These are phyloP conservation scores for Leishmania guyanensis DNA, from an alignment of 208 protist genomes.

Conservation along the genomic window DNA sequence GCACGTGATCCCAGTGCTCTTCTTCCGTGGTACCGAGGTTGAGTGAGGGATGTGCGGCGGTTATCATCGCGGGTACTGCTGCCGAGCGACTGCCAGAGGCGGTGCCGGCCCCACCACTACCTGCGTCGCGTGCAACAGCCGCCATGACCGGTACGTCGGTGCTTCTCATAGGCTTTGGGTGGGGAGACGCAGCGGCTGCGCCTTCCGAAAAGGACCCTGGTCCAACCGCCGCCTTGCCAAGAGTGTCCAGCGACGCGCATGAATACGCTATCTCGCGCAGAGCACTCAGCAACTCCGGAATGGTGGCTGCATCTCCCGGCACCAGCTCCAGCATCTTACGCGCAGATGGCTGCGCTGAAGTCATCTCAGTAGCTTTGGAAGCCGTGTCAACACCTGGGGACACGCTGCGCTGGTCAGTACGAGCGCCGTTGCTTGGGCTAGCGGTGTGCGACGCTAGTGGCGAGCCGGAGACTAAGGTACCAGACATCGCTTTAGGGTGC, in stretches of 20 bases:
- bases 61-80: neutral
- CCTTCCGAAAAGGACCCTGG: neutral
- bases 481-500: neutral
- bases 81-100: neutral
- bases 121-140: neutral
- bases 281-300: conserved; percentile 40
- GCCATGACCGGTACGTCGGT: neutral
- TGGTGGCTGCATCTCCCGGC: conserved; percentile 32
- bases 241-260: conserved; percentile 41
- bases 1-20: conserved; percentile 53
- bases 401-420: neutral
- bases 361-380: neutral
- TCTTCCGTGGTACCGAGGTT: conserved; percentile 16
- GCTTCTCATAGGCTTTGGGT: neutral
- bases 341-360: neutral
- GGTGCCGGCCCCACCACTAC: neutral
- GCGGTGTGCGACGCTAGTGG: neutral
- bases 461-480: neutral
- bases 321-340: conserved; percentile 40
- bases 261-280: conserved; percentile 60
- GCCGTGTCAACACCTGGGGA: neutral
- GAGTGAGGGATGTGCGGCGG: neutral
- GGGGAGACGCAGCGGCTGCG: neutral
- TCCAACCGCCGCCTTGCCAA: conserved; percentile 3
- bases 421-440: neutral